These are phyloP conservation scores for Alternaria sp. DNA, from an alignment of 2,329 filamentous ascomycete genomes.

Conservation along the genomic window DNA sequence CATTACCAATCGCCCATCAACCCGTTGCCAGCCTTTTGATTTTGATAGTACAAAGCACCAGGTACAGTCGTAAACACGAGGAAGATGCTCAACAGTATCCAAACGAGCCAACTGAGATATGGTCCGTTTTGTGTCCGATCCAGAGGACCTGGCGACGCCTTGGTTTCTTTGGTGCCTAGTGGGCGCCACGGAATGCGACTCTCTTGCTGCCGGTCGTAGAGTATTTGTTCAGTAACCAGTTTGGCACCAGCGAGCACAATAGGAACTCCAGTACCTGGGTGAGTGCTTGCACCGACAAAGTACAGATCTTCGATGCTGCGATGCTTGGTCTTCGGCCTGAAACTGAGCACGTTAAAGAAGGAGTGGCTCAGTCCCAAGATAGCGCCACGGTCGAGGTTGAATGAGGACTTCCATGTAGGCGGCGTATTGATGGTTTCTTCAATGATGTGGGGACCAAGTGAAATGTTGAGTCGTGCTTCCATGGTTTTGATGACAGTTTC, in stretches of 20 bases:
- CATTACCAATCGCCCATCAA: conserved; percentile 8
- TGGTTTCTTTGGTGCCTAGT: conserved; percentile 3
- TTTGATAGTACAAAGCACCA: conserved; percentile 3
- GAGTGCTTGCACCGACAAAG: conserved; percentile 78
- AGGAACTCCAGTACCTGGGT: conserved; percentile 79
- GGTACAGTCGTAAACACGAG: conserved; percentile 3
- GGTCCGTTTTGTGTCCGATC: conserved; percentile 28
- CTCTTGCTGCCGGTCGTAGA: conserved; percentile 46
- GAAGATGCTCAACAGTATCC: conserved; percentile 21
- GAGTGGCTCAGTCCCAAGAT: conserved; percentile 76
- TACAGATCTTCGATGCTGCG: conserved; percentile 64
- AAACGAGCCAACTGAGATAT: conserved; percentile 29
- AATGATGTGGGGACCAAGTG: conserved; percentile 60
- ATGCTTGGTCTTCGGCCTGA: conserved; percentile 68
- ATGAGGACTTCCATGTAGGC: conserved; percentile 68
- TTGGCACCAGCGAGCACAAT: conserved; percentile 76
- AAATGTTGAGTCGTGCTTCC: conserved; percentile 66
- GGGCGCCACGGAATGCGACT: conserved; percentile 53
- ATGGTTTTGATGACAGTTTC: conserved; percentile 69
- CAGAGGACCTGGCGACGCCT: conserved; percentile 15
- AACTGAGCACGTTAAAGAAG: conserved; percentile 77
- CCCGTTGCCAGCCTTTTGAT: neutral
- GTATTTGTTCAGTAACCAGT: conserved; percentile 65
- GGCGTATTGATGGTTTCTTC: conserved; percentile 75
- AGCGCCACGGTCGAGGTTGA: conserved; percentile 79